Evolutionary conservation across 2,329 filamentous ascomycete genomes (phyloP).

Genomic region (Trichoderma hamatum): DNA sequence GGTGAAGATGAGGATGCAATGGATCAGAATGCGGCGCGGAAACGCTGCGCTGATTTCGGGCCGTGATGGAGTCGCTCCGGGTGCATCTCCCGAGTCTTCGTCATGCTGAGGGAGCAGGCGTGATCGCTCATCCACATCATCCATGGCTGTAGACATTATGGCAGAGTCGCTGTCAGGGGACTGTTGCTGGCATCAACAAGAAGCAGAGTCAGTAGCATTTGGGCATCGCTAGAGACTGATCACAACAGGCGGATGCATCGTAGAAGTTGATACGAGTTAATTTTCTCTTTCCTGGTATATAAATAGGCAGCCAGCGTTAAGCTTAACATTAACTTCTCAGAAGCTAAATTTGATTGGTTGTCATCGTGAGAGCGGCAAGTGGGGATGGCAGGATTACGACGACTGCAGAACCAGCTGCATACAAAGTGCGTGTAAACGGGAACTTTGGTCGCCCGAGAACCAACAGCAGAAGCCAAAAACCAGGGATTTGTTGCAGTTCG

Average conservation of each 20-base stretch:
- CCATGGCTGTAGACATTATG: background rate
- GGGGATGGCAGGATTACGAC: background rate
- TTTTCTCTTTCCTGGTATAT: background rate
- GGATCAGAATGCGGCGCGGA: background rate
- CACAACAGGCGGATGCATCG: background rate
- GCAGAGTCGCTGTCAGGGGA: background rate
- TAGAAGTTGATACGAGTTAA: background rate
- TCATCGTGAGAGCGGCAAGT: no score
- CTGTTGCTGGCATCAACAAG: background rate
- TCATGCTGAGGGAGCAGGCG: background rate
- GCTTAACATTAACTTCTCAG: background rate
- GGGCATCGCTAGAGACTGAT: background rate
- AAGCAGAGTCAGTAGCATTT: no score
- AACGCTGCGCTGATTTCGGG: background rate
- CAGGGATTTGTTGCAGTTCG: background rate
- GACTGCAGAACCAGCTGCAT: background rate
- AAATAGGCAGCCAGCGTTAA: background rate
- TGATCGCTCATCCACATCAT: background rate
- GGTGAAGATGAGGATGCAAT: background rate
- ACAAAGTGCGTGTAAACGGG: background rate
- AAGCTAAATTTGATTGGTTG: background rate
- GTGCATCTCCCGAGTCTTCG: background rate
- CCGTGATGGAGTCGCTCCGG: background rate
- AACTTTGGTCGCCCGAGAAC: background rate
- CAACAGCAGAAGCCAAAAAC: no score